Base-by-base conservation (phyloP, 257 asterid species). In the Petunia axillaris region DNA sequence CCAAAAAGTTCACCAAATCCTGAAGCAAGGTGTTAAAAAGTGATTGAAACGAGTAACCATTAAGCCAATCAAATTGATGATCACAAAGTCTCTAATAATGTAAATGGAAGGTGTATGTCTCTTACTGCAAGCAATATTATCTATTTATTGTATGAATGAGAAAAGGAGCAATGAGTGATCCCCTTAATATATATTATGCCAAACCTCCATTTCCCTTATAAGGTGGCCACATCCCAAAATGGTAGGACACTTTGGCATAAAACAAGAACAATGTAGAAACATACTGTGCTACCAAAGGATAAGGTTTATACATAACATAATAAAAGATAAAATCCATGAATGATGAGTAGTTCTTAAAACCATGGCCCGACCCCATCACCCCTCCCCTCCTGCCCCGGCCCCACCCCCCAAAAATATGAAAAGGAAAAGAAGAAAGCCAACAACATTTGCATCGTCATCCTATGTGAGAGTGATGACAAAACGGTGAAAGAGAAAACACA, bases 41-140 rank as follows among this genome's bases (percentile, higher is more conserved):
- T 46, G 76, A 46, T 70, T 16, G 76, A 70, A 68, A 9, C 58
- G 25, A 70, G 59, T 70, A 70, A 70, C 41, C 77, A 70, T 13
- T 70, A 5, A 16, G 8, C 11, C 77, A 46, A 70, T 25, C 59
- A 65, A 39, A 15, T 3, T 41, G 14, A 25, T 66, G 75, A 15
- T 53, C 53, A 40, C 75, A 66, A 6, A 40, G 6, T 3, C 10
- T 15, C 0, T 40, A 14, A 15, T 66, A 66, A 40, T 66, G 14
- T 14, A 25, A 46, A 25, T 46, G 58, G 77, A 70, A 46, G 37
- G 5, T 41, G 2, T 4, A 70, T 8, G 76, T 70, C 10, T 46
- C 3, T 25, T 5, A 46, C 46, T 16, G 70, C 1, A 35, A 35
- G 15, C 4, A 62, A 8, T 25, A 25, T 15, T 15, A 55, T 13